Evolutionary conservation across 2,329 filamentous ascomycete species (phyloP).

Genomic region (Aureobasidium sp.): DNA sequence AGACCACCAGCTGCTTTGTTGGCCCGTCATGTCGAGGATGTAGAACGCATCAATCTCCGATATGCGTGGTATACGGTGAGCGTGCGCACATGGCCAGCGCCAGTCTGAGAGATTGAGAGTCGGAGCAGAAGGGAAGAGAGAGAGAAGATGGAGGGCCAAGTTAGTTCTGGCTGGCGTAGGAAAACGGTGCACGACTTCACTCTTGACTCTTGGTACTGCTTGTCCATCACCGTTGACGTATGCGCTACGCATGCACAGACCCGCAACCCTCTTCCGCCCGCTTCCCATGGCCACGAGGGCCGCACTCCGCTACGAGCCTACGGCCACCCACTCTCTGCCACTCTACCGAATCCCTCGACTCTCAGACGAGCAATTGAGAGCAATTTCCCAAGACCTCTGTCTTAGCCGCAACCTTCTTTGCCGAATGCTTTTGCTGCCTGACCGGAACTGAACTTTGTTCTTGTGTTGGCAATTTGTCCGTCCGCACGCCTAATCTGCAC

Average conservation of each 20-base stretch:
- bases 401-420: neutral
- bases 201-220: neutral
- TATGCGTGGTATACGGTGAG: neutral
- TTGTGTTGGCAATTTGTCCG: neutral
- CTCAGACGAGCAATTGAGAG: neutral
- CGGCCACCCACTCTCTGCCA: too few relatives aligned
- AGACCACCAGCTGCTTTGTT: constrained; percentile 14
- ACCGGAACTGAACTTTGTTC: neutral
- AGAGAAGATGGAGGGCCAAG: neutral
- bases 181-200: neutral
- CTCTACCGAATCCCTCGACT: neutral
- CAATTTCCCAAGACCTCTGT: neutral
- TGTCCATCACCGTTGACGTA: constrained; percentile 2
- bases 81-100: constrained; percentile 1
- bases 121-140: neutral
- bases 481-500: constrained; percentile 8
- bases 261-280: neutral
- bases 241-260: neutral
- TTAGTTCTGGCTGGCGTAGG: neutral
- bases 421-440: neutral
- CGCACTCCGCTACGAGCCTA: too few relatives aligned
- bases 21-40: neutral
- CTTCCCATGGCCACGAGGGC: neutral
- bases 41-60: neutral
- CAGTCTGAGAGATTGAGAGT: neutral